Conservation (phyloP, 179 eudicot genomes). For the Carnegiea gigantea region DNA sequence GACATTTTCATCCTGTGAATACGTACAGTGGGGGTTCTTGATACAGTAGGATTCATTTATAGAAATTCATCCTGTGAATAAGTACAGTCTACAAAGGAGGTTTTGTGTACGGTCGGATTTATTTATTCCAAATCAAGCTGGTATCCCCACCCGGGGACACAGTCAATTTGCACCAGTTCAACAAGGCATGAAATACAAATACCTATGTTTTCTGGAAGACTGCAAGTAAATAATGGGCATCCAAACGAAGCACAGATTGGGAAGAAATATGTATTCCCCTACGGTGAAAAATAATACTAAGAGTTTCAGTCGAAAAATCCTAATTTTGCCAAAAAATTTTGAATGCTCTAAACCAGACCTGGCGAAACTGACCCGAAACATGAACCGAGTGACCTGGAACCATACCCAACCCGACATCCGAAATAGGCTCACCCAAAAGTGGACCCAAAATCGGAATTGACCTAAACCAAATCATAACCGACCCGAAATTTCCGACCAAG, state of each 20-base stretch:
- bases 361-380: no score
- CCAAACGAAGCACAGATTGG: background rate
- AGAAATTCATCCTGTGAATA: background rate
- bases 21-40: background rate
- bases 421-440: no score
- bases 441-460: no score
- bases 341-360: background rate
- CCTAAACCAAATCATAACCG: no score
- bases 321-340: background rate
- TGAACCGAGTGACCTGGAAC: no score
- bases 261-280: background rate
- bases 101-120: background rate
- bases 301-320: background rate
- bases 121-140: background rate
- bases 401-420: no score
- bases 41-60: no score
- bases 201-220: background rate
- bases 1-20: background rate
- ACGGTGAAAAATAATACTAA: background rate
- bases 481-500: no score
- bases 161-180: background rate
- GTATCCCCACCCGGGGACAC: background rate
- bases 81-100: background rate
- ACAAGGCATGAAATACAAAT: background rate
- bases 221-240: background rate